A percentile compares a stretch with the other conserved stretches of the same genome.
These are phyloP conservation scores for Lactifluus pinguis DNA, from an alignment of 768 basidiomycete species.

Conservation along the genomic window DNA sequence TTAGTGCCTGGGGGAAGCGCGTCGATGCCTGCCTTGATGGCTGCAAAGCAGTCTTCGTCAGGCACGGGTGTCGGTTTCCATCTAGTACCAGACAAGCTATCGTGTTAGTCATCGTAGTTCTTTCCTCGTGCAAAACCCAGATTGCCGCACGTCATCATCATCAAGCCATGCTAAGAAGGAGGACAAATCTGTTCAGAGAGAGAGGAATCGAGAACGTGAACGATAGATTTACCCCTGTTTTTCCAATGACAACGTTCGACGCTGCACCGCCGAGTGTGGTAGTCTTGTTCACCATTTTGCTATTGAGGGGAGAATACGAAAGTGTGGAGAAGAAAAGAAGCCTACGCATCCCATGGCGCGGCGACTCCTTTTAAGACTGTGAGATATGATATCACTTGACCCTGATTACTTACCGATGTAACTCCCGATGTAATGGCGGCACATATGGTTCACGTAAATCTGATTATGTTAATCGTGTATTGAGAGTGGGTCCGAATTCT, in stretches of 20 bases:
- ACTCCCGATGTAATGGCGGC: no score
- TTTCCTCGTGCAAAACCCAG: not conserved
- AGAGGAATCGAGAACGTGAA: not conserved
- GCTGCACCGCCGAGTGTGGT: constrained; percentile 33
- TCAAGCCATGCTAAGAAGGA: constrained; percentile 36
- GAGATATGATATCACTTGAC: no score
- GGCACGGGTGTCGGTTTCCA: constrained; percentile 39
- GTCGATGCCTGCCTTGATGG: constrained; percentile 46
- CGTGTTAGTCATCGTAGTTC: not conserved
- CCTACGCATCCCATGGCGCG: not conserved
- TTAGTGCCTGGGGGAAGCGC: constrained; percentile 36
- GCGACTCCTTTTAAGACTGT: not conserved
- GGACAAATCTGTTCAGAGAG: not conserved
- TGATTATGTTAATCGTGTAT: no score
- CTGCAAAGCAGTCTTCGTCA: constrained; percentile 52
- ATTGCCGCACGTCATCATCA: constrained; percentile 43
- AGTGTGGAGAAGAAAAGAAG: not conserved
- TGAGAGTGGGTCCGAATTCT: no score
- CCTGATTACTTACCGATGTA: no score
- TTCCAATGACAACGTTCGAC: constrained; percentile 29
- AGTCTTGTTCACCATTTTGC: constrained; percentile 26
- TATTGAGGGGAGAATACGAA: not conserved
- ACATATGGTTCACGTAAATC: no score
- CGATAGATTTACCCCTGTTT: constrained; percentile 29
- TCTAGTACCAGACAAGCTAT: not conserved